phyloP scores from a whole-genome alignment of 805 yeast species.

The Starmerella bacillaris region DNA sequence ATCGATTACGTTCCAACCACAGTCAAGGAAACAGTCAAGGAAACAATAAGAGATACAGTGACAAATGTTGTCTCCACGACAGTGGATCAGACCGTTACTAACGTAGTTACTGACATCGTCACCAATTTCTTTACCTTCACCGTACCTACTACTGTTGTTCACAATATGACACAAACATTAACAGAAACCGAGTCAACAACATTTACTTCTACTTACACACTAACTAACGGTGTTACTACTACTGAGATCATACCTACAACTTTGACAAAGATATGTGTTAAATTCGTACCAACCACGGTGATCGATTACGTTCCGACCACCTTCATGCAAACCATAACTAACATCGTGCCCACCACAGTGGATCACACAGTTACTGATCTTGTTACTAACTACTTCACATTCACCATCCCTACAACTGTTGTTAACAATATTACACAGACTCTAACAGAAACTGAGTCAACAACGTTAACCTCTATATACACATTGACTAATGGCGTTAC shows the following conservation, averaged over 20 bases:
- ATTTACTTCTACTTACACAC: neutral
- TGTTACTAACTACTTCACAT: no score
- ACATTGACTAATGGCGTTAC: neutral
- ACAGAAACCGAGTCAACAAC: conserved; percentile 1
- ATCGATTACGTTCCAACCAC: neutral
- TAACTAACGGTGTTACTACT: neutral
- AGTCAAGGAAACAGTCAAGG: neutral
- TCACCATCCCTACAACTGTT: no score
- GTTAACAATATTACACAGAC: no score
- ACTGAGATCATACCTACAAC: no score
- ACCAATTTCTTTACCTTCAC: neutral
- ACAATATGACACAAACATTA: conserved; percentile 4
- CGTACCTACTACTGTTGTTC: conserved; percentile 3
- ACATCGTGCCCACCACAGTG: neutral
- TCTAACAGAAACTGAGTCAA: neutral
- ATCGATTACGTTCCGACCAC: neutral
- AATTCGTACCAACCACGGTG: neutral
- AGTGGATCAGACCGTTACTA: neutral
- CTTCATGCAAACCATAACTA: no score
- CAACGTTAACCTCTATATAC: neutral
- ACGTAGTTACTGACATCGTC: neutral
- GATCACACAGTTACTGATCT: neutral
- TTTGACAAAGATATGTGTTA: no score
- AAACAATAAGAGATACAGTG: conserved; percentile 1
- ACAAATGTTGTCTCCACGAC: conserved; percentile 1